Evolutionary conservation across 495 filamentous ascomycete species (phyloP), one percentile per base, ranked within the genome.

Genomic region (Glarea lozoyensis): DNA sequence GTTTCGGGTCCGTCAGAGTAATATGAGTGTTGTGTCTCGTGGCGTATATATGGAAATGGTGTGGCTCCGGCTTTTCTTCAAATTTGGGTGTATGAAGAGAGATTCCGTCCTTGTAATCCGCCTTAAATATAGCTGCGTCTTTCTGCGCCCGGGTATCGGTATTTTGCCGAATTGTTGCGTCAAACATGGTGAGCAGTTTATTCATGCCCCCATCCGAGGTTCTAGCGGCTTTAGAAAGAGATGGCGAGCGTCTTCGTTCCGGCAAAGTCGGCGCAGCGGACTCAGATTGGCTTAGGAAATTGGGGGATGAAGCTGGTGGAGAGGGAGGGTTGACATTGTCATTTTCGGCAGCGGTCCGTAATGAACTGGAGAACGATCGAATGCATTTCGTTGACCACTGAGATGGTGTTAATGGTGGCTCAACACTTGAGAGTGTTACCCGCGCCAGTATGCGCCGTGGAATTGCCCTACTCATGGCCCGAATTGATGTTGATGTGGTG

Each of bases 21-120:
- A 98, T 73, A 58, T 96, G 84, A 10, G 84, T 86, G 67, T 98
- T 98, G 73, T 95, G 92, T 67, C 84, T 92, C 48, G 80, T 78
- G 25, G 79, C 58, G 62, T 78, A 93, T 59, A 98, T 70, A 67
- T 96, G 87, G 43, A 98, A 75, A 53, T 90, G 85, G 66, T 92
- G 82, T 7, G 83, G 76, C 41, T 74, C 68, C 2, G 45, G 46
- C n/a, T n/a, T n/a, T n/a, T n/a, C n/a, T n/a, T n/a, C n/a, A n/a
- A n/a, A n/a, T n/a, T n/a, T n/a, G n/a, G n/a, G n/a, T n/a, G n/a
- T n/a, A n/a, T n/a, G 11, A 12, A n/a, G 4, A 33, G 6, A 31
- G 23, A 3, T 37, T 7, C 35, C 35, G n/a, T 37, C 35, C n/a
- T n/a, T n/a, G n/a, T n/a, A n/a, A n/a, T n/a, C n/a, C n/a, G n/a